Evolutionary conservation across 1,284 basidiomycete species (phyloP).

Genomic region (Ceratobasidium sp.): DNA sequence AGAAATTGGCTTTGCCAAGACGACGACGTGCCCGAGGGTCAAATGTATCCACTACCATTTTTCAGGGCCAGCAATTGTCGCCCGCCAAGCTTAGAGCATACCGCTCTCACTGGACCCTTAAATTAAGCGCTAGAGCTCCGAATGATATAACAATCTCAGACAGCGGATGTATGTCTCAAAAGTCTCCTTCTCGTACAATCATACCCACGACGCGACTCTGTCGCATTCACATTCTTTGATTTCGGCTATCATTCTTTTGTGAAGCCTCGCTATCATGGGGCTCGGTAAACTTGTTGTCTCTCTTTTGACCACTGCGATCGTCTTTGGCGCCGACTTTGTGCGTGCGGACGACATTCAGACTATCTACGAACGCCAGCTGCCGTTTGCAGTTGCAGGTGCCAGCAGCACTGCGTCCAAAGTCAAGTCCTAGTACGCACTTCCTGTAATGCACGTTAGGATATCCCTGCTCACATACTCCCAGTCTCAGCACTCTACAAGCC

Average conservation of each 20-base stretch:
- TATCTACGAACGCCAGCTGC: slow-evolving; percentile 35
- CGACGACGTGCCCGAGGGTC: too few species aligned
- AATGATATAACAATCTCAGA: neutral
- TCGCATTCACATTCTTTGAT: slow-evolving; percentile 8
- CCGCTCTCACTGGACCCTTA: too few species aligned
- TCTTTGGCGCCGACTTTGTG: neutral
- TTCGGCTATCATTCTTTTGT: neutral
- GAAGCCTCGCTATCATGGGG: neutral
- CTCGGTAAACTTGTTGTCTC: neutral
- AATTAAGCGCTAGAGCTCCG: neutral
- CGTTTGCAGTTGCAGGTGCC: slow-evolving; percentile 17
- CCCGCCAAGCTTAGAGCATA: too few species aligned
- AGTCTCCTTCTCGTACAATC: neutral
- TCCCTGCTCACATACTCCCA: neutral
- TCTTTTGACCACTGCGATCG: neutral
- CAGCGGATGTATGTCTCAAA: neutral
- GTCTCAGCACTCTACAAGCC: neutral
- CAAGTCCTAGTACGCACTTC: neutral
- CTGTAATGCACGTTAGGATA: neutral
- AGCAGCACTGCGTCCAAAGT: neutral
- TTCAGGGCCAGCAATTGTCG: too few species aligned
- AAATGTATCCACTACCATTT: too few species aligned
- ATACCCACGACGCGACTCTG: neutral
- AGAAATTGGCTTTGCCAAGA: too few species aligned
- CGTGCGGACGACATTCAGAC: slow-evolving; percentile 36